Conservation (phyloP, 495 filamentous ascomycete species). For the Hypoxylon crocopeplum region DNA sequence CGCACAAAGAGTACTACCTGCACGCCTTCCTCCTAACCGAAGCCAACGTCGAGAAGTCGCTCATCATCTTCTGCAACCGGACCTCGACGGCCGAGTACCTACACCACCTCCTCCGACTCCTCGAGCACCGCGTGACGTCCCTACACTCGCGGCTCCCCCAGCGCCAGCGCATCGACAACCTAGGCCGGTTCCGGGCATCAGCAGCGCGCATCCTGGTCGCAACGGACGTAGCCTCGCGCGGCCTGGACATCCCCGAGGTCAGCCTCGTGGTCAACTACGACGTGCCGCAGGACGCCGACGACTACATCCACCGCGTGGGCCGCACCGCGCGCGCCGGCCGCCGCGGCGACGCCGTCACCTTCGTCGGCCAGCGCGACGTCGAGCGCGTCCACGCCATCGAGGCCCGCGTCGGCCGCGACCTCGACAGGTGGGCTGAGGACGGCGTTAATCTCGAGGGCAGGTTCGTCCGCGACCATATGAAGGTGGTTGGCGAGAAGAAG, state of each 20-base stretch:
- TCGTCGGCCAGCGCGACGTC: constrained; percentile 93
- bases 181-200: constrained; percentile 89
- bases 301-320: constrained; percentile 96
- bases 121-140: constrained; percentile 88
- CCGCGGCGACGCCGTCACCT: constrained; percentile 79
- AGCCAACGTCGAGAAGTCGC: constrained; percentile 71
- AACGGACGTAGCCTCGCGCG: constrained; percentile 94
- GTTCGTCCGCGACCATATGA: constrained; percentile 81
- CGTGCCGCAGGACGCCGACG: constrained; percentile 92
- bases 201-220: constrained; percentile 91
- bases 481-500: constrained; percentile 90
- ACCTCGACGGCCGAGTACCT: constrained; percentile 86
- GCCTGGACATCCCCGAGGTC: constrained; percentile 94
- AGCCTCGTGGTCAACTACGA: constrained; percentile 93
- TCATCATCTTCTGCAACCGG: constrained; percentile 95
- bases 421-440: constrained; percentile 85
- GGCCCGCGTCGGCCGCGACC: constrained; percentile 70
- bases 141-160: constrained; percentile 88
- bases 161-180: constrained; percentile 79
- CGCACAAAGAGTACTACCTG: constrained; percentile 90
- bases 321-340: constrained; percentile 94
- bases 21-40: constrained; percentile 87
- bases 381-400: constrained; percentile 88
- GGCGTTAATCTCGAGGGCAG: constrained; percentile 88
- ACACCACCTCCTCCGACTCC: constrained; percentile 80